Evolutionary conservation across 805 yeast genomes (phyloP).

Genomic region (Lipomyces sp.): DNA sequence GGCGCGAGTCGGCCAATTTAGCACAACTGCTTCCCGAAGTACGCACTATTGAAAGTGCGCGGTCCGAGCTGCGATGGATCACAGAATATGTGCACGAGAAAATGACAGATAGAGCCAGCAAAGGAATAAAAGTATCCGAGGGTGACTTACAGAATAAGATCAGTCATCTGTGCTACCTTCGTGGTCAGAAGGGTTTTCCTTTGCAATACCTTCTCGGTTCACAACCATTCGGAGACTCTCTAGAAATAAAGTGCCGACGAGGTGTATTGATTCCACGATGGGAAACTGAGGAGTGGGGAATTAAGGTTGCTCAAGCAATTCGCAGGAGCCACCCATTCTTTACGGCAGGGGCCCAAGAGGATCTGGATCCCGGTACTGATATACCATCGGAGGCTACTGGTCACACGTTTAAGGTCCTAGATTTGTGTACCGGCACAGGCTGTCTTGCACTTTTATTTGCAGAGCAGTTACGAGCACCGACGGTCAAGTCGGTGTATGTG

Average conservation of each 20-base stretch:
- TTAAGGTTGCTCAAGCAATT: constrained; percentile 25
- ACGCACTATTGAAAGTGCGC: constrained; percentile 49
- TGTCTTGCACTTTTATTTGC: constrained; percentile 70
- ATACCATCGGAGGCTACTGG: neutral
- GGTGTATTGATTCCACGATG: constrained; percentile 87
- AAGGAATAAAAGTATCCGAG: neutral
- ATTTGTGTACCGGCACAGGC: constrained; percentile 88
- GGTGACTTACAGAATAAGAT: constrained; percentile 43
- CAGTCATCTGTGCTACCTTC: constrained; percentile 55
- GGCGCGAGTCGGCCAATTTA: constrained; percentile 33
- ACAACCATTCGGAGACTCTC: constrained; percentile 77
- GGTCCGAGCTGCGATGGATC: constrained; percentile 69
- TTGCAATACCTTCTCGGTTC: constrained; percentile 81
- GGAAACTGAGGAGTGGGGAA: constrained; percentile 94
- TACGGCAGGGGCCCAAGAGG: neutral
- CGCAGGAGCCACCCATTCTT: constrained; percentile 18
- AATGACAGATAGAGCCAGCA: constrained; percentile 8
- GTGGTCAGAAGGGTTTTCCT: constrained; percentile 67
- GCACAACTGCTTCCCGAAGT: constrained; percentile 38
- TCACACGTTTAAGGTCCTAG: constrained; percentile 52
- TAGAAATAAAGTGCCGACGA: constrained; percentile 62
- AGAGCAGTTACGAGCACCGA: constrained; percentile 38
- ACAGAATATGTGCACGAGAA: constrained; percentile 51
- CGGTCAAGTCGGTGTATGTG: constrained; percentile 39
- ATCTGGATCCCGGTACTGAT: neutral